Evolutionary conservation across 805 yeast genomes (phyloP), one percentile per base, ranked within the genome.

Genomic region (Ogataea nonfermentans): DNA sequence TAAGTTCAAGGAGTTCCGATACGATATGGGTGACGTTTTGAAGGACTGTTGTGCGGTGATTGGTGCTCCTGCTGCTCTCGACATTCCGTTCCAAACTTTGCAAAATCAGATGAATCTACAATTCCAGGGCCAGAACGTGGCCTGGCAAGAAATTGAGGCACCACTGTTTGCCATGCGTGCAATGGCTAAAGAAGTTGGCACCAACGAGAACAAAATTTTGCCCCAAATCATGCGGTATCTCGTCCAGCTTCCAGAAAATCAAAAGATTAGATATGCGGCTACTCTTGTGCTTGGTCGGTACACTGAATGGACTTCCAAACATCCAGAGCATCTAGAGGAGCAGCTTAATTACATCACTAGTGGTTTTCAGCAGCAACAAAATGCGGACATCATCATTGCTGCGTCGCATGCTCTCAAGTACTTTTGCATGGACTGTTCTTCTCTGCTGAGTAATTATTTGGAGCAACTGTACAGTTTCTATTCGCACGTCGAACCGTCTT

Each of bases 1-100:
- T 57, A 86, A 88, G 61, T 93, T 93, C 61, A 81, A 86, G 55
- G 95, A 88, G 43, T 93, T 91, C 64, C 74, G 99, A 55, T 93
- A 93, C 63, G 96, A 88, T 41, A 86, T 93, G 85, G 98, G 98
- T 26, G 98, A 93, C 60, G 96, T 91, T n/a, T 67, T 93, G 46
- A 95, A 95, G 57, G 95, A 89, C 58, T 89, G 98, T 67, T 86
- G 97, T 52, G 85, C 86, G 2, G 91, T 93, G 3, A 79, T 87
- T 29, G 98, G 98, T 1, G 71, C 95, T 3, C 65, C 75, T 8
- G 67, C 63, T 28, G 88, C 96, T 0, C 68, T 93, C 24, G 61
- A 66, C 15, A 80, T 85, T 38, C 95, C 96, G 13, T 83, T 79
- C 52, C 65, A 66, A 24, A 75, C 72, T 52, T 74, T 89, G 34